Evolutionary conservation across 257 asterid species (phyloP).

Genomic region (Salvia splendens): DNA sequence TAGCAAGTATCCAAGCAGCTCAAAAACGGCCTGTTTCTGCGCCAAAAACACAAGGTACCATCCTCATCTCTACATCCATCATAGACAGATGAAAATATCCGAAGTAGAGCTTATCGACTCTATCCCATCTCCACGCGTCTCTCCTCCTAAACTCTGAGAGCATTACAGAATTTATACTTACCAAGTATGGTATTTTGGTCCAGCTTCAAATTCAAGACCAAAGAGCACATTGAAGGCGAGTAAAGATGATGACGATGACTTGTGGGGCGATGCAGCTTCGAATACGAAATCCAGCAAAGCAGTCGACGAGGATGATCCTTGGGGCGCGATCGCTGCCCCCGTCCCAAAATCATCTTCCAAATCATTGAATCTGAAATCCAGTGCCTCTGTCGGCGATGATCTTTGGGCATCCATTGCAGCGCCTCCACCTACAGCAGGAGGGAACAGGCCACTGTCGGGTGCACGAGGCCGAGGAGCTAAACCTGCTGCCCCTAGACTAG

Average conservation of each 20-base stretch:
- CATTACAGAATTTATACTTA: not conserved
- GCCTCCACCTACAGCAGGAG: constrained; percentile 71
- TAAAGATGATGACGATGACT: constrained; percentile 57
- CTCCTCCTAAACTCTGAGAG: not conserved
- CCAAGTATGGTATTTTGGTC: constrained; percentile 31
- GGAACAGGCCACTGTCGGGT: constrained; percentile 55
- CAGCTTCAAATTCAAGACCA: constrained; percentile 63
- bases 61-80: constrained; percentile 4
- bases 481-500: constrained; percentile 73
- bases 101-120: not conserved
- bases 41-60: constrained; percentile 71
- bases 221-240: constrained; percentile 49
- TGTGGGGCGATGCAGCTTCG: constrained; percentile 62
- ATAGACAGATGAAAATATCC: not conserved
- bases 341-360: constrained; percentile 58
- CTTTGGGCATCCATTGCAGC: constrained; percentile 94
- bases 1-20: constrained; percentile 89
- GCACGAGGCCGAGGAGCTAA: constrained; percentile 72
- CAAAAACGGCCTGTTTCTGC: constrained; percentile 77
- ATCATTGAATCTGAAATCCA: constrained; percentile 47
- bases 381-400: constrained; percentile 58
- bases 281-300: constrained; percentile 43
- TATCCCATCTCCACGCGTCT: not conserved
- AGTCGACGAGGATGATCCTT: constrained; percentile 61
- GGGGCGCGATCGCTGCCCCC: constrained; percentile 72